Evolutionary conservation across 169 alveolate genomes (phyloP).

Genomic region (Plasmodium gallinaceum): DNA sequence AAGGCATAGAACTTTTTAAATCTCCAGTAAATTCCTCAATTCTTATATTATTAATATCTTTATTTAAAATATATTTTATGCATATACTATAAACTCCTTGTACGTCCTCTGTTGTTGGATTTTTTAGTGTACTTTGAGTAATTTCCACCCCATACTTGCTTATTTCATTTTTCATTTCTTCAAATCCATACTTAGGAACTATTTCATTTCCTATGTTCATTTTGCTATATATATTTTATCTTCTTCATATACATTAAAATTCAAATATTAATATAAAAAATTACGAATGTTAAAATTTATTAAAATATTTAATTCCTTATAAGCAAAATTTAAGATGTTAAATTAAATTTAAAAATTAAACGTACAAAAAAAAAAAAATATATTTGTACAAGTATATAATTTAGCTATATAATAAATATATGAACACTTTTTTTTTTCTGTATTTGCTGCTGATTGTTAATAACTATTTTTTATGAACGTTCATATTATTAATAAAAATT

Average conservation of each 20-base stretch:
- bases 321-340: background rate
- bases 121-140: conserved; percentile 45
- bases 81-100: conserved; percentile 77
- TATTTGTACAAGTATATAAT: background rate
- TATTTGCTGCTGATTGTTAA: too few species aligned
- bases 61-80: conserved; percentile 71
- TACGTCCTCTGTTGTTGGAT: conserved; percentile 73
- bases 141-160: conserved; percentile 71
- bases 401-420: too few species aligned
- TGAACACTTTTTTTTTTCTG: too few species aligned
- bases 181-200: conserved; percentile 46
- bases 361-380: background rate
- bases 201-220: conserved; percentile 35
- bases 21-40: conserved; percentile 76
- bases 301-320: background rate
- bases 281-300: background rate
- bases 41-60: conserved; percentile 72
- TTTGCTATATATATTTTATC: background rate
- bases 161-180: conserved; percentile 70
- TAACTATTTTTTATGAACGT: too few species aligned
- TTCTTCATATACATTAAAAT: background rate
- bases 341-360: background rate
- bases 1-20: conserved; percentile 70
- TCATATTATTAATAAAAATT: too few species aligned
- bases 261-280: background rate